These are phyloP conservation scores for Rehmannia glutinosa DNA, from an alignment of 257 asterid species.

Conservation along the genomic window DNA sequence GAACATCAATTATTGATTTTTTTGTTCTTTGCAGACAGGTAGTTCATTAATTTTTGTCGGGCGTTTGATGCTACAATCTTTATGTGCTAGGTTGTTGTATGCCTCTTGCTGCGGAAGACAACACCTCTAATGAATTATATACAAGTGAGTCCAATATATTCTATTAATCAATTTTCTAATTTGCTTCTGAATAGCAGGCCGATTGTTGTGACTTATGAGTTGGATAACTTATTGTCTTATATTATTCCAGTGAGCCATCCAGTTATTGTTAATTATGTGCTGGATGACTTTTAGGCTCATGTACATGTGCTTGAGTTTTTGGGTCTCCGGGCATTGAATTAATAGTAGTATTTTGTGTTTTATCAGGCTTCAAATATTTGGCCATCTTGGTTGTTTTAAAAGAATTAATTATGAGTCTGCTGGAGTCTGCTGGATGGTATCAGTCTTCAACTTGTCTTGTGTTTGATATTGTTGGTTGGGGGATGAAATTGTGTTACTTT, in stretches of 20 bases:
- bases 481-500: not conserved
- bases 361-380: not conserved
- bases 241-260: conserved; percentile 2
- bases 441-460: not conserved
- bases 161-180: not conserved
- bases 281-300: not conserved
- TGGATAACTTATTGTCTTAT: not conserved
- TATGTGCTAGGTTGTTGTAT: conserved; percentile 72
- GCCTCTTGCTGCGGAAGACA: conserved; percentile 90
- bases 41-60: conserved; percentile 14
- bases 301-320: conserved; percentile 9
- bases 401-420: too few relatives aligned
- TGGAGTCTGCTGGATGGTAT: too few relatives aligned
- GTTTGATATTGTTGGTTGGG: conserved; percentile 13
- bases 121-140: conserved; percentile 74
- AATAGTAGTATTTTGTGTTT: not conserved
- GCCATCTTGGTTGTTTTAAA: not conserved
- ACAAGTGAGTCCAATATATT: conserved; percentile 44
- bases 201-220: conserved; percentile 27
- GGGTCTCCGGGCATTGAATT: not conserved
- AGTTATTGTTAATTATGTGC: conserved; percentile 3
- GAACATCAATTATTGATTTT: not conserved
- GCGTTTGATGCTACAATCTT: conserved; percentile 29
- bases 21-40: not conserved
- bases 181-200: conserved; percentile 1